A percentile compares a stretch with the other conserved stretches of the same genome.
These are phyloP conservation scores for Marasmius oreades DNA, from an alignment of 1,284 basidiomycete species.

Conservation along the genomic window DNA sequence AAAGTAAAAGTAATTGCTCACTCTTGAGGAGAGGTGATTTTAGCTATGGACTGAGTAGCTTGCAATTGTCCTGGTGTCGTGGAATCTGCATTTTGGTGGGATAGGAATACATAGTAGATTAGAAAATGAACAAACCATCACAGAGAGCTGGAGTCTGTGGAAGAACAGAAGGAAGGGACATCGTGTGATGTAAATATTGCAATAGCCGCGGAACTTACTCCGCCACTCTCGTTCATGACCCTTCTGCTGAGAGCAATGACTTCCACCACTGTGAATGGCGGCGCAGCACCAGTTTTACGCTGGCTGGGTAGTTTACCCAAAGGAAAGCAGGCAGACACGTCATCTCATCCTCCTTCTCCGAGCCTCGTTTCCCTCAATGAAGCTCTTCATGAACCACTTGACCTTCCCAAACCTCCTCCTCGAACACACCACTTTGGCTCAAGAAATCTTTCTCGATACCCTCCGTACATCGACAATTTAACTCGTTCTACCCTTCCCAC, in stretches of 20 bases:
- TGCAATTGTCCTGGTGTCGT: constrained; percentile 48
- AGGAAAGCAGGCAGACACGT: constrained; percentile 13
- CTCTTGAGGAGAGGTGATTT: constrained; percentile 52
- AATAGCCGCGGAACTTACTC: neutral
- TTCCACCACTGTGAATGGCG: neutral
- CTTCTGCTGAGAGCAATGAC: neutral
- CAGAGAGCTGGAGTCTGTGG: constrained; percentile 46
- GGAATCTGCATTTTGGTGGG: constrained; percentile 26
- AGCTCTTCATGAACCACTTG: constrained; percentile 36
- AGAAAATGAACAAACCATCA: constrained; percentile 41
- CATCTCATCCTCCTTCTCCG: constrained; percentile 19
- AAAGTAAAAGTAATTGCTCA: constrained; percentile 27
- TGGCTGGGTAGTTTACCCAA: constrained; percentile 15
- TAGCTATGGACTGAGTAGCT: constrained; percentile 37
- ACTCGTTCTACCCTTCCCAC: constrained; percentile 64
- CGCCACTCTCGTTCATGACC: too few species aligned
- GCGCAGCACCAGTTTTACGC: constrained; percentile 8
- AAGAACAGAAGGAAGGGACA: constrained; percentile 48
- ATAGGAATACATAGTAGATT: neutral
- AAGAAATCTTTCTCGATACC: constrained; percentile 37
- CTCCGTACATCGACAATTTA: constrained; percentile 58
- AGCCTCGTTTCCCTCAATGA: constrained; percentile 33
- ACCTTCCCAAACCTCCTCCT: constrained; percentile 35
- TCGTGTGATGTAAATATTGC: neutral
- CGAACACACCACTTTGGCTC: constrained; percentile 40